These are phyloP conservation scores for Cotoneaster glaucophyllus DNA, from an alignment of 306 rosid genomes.

Conservation along the genomic window DNA sequence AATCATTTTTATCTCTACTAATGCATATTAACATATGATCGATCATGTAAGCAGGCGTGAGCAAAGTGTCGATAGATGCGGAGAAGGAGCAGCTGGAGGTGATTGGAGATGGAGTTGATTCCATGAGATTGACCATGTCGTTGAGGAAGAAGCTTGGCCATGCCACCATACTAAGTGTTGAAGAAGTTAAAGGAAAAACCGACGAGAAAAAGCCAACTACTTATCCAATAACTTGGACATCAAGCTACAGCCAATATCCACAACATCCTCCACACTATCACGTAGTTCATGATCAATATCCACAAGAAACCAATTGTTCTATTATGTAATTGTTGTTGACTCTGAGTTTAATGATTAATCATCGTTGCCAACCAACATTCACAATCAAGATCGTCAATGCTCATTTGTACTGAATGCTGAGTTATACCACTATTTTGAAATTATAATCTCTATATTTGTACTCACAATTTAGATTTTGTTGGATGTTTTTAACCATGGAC, in stretches of 20 bases:
- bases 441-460: no score
- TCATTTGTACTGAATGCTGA: no score
- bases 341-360: no score
- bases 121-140: slow-evolving; percentile 6
- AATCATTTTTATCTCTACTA: no score
- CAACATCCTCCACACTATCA: background rate
- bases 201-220: background rate
- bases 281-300: background rate
- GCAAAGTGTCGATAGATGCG: slow-evolving; percentile 23
- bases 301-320: background rate
- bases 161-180: background rate
- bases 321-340: background rate
- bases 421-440: no score
- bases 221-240: background rate
- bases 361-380: no score
- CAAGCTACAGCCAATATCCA: background rate
- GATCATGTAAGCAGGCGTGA: slow-evolving; percentile 19
- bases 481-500: no score
- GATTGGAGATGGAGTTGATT: slow-evolving; percentile 9
- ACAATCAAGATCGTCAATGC: no score
- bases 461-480: no score
- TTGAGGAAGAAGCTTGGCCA: slow-evolving; percentile 2
- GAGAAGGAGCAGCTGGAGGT: slow-evolving; percentile 25
- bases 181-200: background rate
- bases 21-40: background rate